Conservation (phyloP, 177 flowering plant species). For the Telopea speciosissima region DNA sequence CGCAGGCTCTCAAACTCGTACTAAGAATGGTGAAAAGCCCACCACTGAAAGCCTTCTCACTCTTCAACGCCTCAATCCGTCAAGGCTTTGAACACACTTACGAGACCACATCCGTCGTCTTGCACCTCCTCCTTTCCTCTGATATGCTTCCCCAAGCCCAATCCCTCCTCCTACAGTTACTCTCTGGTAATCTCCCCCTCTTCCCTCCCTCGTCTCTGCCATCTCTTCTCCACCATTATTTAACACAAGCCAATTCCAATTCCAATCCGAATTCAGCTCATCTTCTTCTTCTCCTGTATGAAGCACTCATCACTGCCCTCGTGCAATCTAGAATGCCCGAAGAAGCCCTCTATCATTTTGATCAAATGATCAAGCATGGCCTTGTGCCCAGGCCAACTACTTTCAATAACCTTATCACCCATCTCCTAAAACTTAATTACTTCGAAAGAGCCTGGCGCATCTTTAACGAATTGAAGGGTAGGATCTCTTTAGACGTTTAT, state of each 20-base stretch:
- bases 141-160: slow-evolving; percentile 34
- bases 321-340: slow-evolving; percentile 31
- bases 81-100: slow-evolving; percentile 36
- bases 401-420: slow-evolving; percentile 36
- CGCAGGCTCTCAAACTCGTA: slow-evolving; percentile 25
- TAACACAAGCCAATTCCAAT: slow-evolving; percentile 18
- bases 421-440: slow-evolving; percentile 23
- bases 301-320: slow-evolving; percentile 35
- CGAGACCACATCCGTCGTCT: slow-evolving; percentile 28
- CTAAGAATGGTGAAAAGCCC: slow-evolving; percentile 56
- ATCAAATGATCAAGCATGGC: slow-evolving; percentile 36
- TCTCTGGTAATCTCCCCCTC: slow-evolving; percentile 31
- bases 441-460: slow-evolving; percentile 41
- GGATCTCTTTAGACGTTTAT: slow-evolving; percentile 36
- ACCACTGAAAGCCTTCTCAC: slow-evolving; percentile 46
- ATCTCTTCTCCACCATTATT: slow-evolving; percentile 28
- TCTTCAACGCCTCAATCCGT: slow-evolving; percentile 38
- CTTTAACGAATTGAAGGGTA: slow-evolving; percentile 27
- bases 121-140: slow-evolving; percentile 42
- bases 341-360: slow-evolving; percentile 32
- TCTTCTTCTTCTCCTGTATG: slow-evolving; percentile 20
- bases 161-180: slow-evolving; percentile 32
- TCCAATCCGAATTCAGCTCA: not conserved
- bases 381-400: slow-evolving; percentile 32
- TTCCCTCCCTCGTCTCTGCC: slow-evolving; percentile 21